Base-by-base conservation (phyloP, 2,329 filamentous ascomycete species). In the Paramyrothecium sp. region DNA sequence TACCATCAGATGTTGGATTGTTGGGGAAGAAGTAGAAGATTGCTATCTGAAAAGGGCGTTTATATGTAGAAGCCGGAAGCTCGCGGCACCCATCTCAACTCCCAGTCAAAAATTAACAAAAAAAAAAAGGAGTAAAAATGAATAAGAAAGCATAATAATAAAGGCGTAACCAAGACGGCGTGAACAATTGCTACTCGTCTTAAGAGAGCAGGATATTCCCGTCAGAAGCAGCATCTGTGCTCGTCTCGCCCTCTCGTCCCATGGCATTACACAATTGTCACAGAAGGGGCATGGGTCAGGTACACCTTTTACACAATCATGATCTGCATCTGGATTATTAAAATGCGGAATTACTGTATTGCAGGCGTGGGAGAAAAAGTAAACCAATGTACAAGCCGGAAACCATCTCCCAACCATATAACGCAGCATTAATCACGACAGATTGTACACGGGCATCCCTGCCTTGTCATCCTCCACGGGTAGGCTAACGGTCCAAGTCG, bases 371-470 rank as follows among this genome's bases (percentile, higher is more conserved):
- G 44, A 48, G 11, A 48, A 49, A 34, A 49, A 30, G n/a, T 34
- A 55, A 54, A 44, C 53, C 44, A 55, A 55, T 55, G 53, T 55
- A 55, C 44, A 55, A 55, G 46, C 53, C 23, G 53, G 53, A 55
- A 38, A 50, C 53, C 59, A 58, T 62, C 62, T 64, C 65, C 61
- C 64, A 63, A 64, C 61, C 62, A n/a, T 54, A 63, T 69, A 70
- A 72, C 64, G 66, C 66, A 73, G 67, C 66, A 74, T 73, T 75
- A 74, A 69, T 71, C 70, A 74, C 70, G 62, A 66, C 68, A 74
- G 74, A 73, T 75, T 75, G 73, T 76, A 76, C 74, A 76, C 62
- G 66, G 71, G 69, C 68, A 66, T 64, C 61, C n/a, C 59, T 59
- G 66, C 64, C 65, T 68, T 67, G 64, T 65, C 62, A 60, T 63